Evolutionary conservation across 371 early-diverging fungal genomes (phyloP).

Genomic region (Choanephora cucurbitarum): DNA sequence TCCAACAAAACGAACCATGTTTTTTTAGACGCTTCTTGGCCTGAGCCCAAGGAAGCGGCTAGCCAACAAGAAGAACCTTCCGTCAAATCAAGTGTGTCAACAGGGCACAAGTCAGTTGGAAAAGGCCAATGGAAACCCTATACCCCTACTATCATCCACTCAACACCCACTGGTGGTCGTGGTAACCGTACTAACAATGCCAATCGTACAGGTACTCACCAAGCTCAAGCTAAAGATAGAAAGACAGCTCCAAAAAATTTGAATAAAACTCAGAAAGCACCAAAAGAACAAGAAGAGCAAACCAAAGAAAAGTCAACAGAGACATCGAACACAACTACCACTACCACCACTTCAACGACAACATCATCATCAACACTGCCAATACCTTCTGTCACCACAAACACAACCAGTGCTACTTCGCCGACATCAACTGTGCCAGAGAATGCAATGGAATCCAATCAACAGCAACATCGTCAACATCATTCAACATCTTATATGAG

Average conservation of each 20-base stretch:
- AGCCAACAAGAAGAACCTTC: constrained; percentile 11
- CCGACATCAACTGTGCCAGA: constrained; percentile 4
- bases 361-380: constrained; percentile 6
- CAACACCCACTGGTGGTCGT: constrained; percentile 28
- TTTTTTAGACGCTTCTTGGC: constrained; percentile 22
- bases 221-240: not conserved
- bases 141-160: constrained; percentile 54
- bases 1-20: not conserved
- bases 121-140: constrained; percentile 52
- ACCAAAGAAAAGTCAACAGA: not conserved
- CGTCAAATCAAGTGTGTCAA: constrained; percentile 3
- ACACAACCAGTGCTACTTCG: not conserved
- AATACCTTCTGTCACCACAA: not conserved
- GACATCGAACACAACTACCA: no score
- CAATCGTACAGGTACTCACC: not conserved
- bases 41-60: constrained; percentile 26
- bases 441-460: constrained; percentile 6
- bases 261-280: not conserved
- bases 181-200: not conserved
- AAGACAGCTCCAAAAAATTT: not conserved
- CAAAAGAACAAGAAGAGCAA: not conserved
- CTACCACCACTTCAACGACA: not conserved
- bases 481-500: constrained; percentile 3
- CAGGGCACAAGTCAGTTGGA: constrained; percentile 13
- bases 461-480: constrained; percentile 7